These are phyloP conservation scores for Ophidiomyces ophidiicola DNA, from an alignment of 2,329 filamentous ascomycete species.

Conservation along the genomic window DNA sequence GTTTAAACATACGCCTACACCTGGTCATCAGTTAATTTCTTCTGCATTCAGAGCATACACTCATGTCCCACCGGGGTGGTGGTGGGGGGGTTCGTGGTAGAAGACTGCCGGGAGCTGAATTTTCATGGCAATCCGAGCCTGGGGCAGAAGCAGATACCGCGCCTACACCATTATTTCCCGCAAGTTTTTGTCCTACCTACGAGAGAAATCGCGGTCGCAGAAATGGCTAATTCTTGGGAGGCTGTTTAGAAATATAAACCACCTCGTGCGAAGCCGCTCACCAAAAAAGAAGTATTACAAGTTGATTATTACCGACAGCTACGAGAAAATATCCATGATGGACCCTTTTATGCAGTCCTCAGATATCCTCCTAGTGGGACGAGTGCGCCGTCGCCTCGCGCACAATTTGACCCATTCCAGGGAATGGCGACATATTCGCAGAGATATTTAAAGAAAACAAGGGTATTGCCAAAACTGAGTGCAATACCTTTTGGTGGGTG, in stretches of 20 bases:
- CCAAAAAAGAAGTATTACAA: slow-evolving; percentile 34
- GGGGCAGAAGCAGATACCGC: slow-evolving; percentile 33
- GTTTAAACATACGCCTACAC: background rate
- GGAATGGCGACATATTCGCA: slow-evolving; percentile 50
- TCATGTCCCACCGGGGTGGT: slow-evolving; percentile 30
- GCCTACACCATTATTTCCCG: slow-evolving; percentile 38
- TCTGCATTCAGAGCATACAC: background rate
- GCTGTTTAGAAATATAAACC: slow-evolving; percentile 29
- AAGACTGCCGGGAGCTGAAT: slow-evolving; percentile 32
- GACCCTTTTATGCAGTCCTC: slow-evolving; percentile 47
- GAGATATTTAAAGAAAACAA: slow-evolving; percentile 45
- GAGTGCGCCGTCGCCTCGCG: slow-evolving; percentile 31
- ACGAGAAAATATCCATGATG: slow-evolving; percentile 46
- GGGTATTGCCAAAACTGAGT: slow-evolving; percentile 43
- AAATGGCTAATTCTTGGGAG: background rate
- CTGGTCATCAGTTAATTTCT: background rate
- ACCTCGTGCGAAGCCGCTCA: slow-evolving; percentile 25
- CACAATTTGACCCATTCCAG: slow-evolving; percentile 49
- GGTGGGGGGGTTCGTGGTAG: slow-evolving; percentile 28
- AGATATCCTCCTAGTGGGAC: slow-evolving; percentile 30
- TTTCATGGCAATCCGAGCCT: slow-evolving; percentile 30
- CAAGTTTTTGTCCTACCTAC: slow-evolving; percentile 20
- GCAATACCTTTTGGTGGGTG: slow-evolving; percentile 44
- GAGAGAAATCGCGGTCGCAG: background rate
- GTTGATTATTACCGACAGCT: slow-evolving; percentile 41